Evolutionary conservation across 495 filamentous ascomycete species (phyloP), one percentile per base, ranked within the genome.

Genomic region (Oleoguttula mirabilis): DNA sequence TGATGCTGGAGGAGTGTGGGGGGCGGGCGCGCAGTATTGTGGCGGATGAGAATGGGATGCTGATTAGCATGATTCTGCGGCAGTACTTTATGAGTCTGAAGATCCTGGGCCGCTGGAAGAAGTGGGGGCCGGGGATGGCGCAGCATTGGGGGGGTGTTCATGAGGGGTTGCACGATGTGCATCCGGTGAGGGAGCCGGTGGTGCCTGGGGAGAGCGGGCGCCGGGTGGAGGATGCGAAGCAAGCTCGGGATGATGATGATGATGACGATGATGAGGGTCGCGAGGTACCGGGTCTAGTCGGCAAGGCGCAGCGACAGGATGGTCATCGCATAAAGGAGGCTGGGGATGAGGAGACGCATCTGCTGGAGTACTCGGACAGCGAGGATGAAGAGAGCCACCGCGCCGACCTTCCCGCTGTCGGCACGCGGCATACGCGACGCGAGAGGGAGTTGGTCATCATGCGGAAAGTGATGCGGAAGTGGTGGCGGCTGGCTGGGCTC

Each of bases 41-140:
- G 15, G 72, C 70, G 20, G 86, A 93, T 46, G 87, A 94, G 54
- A 85, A 81, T 43, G 87, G 87, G 6, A 72, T 92, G 3, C 60
- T 94, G 21, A 84, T 93, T 48, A 82, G 77, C 48, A 84, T 76
- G 45, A 77, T 94, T 45, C 65, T 94, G 17, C 75, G 87, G 3
- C 87, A 93, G 58, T 93, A 92, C 53, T 93, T 94, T 56, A 73
- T 88, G 67, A 79, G 76, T 10, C 63, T 92, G 14, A 85, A 84
- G 43, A 76, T 87, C 0, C 58, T 92, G 39, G 78, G 82, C 2
- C 69, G 70, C 50, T 93, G 87, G 87, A 68, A 68, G 34, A 60
- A 69, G 14, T 80, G 80, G 78, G 70, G 73, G 30, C 56, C 60
- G 4, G 65, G 61, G 50, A 55, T 85, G 48, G 63, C 65, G 0